A percentile compares a stretch with the other conserved stretches of the same genome.
These are phyloP conservation scores for Rhizoctonia solani DNA, from an alignment of 1,284 basidiomycete species.

Conservation along the genomic window DNA sequence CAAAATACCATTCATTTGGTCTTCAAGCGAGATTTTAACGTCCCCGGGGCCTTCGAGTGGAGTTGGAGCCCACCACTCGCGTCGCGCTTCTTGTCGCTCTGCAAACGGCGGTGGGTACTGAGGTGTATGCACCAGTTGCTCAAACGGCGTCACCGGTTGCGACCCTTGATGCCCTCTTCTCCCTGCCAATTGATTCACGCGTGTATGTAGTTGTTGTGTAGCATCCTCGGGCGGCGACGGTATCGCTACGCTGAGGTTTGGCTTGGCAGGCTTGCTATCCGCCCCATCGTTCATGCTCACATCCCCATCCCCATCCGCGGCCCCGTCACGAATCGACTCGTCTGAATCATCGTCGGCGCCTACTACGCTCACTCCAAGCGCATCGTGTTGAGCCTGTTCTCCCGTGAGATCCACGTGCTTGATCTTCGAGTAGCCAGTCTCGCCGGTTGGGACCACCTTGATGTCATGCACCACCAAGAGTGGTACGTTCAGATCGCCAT, in stretches of 20 bases:
- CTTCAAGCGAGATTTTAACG: not conserved
- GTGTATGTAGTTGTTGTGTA: conserved; percentile 6
- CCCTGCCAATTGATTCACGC: not conserved
- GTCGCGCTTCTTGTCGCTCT: not conserved
- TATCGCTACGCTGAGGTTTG: conserved; percentile 17
- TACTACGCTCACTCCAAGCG: conserved; percentile 3
- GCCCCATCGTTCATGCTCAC: not conserved
- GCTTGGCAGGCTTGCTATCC: not conserved
- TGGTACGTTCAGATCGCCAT: conserved; percentile 20
- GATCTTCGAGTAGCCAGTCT: conserved; percentile 27
- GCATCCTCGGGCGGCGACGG: not conserved
- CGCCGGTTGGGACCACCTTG: conserved; percentile 7
- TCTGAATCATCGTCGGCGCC: conserved; percentile 11
- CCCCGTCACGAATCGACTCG: not conserved
- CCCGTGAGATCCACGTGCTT: conserved; percentile 30
- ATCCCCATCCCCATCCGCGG: not conserved
- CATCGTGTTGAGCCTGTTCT: conserved; percentile 29
- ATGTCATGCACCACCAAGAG: conserved; percentile 29
- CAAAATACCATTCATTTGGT: conserved; percentile 2
- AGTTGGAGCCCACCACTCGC: conserved; percentile 6
- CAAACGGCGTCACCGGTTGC: conserved; percentile 28
- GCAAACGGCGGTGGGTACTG: conserved; percentile 16
- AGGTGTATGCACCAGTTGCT: conserved; percentile 10
- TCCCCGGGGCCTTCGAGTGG: conserved; percentile 16
- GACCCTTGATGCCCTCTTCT: not conserved